These are phyloP conservation scores for Boletus semigastroideus DNA, from an alignment of 1,284 basidiomycete species.

Conservation along the genomic window DNA sequence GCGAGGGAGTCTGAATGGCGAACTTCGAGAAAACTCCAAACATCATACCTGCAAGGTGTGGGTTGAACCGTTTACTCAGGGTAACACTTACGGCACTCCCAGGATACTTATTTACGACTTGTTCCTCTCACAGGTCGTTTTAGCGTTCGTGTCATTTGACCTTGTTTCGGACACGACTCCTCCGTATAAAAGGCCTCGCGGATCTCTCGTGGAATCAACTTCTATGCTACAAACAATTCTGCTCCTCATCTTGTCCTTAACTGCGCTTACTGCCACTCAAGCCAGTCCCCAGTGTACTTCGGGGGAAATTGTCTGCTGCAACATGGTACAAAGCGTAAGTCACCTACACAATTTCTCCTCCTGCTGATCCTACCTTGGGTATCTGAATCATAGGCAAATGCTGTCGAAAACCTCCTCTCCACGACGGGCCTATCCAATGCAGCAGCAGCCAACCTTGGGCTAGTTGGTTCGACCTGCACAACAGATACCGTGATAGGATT, in stretches of 20 bases:
- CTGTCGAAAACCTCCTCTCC: slow-evolving; percentile 1
- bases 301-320: slow-evolving; percentile 16
- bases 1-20: no score
- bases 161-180: neutral
- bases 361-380: neutral
- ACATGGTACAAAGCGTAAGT: slow-evolving; percentile 10
- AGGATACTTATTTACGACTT: neutral
- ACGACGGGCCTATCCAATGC: slow-evolving; percentile 7
- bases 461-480: slow-evolving; percentile 15
- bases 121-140: neutral
- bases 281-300: slow-evolving; percentile 6
- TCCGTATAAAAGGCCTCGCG: neutral
- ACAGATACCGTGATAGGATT: slow-evolving; percentile 16
- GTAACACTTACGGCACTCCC: no score
- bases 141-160: neutral
- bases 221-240: slow-evolving; percentile 8
- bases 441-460: slow-evolving; percentile 9
- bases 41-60: no score
- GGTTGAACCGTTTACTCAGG: no score
- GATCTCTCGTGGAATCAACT: neutral
- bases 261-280: slow-evolving; percentile 3
- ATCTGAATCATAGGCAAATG: slow-evolving; percentile 5
- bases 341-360: neutral
- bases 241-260: slow-evolving; percentile 6
- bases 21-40: no score